Conservation (phyloP, 192 early-diverging fungal genomes). For the Thamnidium elegans region DNA sequence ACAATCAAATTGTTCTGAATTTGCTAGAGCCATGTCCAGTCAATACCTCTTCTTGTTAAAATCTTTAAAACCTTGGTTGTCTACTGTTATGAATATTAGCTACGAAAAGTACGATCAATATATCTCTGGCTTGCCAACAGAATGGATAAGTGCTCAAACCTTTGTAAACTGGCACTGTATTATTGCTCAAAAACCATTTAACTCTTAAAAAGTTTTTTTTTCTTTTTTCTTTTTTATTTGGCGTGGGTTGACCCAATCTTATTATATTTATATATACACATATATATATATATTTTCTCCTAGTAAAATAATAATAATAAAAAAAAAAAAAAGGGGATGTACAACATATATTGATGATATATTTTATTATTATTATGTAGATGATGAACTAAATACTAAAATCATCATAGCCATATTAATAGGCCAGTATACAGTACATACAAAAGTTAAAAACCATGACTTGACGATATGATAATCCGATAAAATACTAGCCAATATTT, state of each 20-base stretch:
- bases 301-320: no score
- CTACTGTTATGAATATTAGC: constrained; percentile 5
- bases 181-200: constrained; percentile 32
- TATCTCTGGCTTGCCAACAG: constrained; percentile 19
- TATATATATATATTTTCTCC: no score
- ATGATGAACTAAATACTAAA: constrained; percentile 22
- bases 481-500: constrained; percentile 51
- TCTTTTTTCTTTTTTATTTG: neutral
- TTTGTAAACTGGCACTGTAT: constrained; percentile 36
- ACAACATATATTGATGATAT: neutral
- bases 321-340: no score
- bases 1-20: constrained; percentile 21
- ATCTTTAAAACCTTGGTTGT: constrained; percentile 28
- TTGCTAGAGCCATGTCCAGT: constrained; percentile 24
- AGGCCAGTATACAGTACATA: constrained; percentile 75
- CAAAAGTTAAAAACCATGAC: constrained; percentile 58
- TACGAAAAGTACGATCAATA: constrained; percentile 15
- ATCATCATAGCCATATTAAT: constrained; percentile 43
- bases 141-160: constrained; percentile 27
- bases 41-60: constrained; percentile 21
- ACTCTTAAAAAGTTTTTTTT: neutral
- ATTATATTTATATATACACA: neutral
- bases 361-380: neutral
- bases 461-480: constrained; percentile 63
- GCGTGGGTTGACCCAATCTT: neutral